Evolutionary conservation across 2,329 filamentous ascomycete genomes (phyloP).

Genomic region (Fusarium fujikuroi): DNA sequence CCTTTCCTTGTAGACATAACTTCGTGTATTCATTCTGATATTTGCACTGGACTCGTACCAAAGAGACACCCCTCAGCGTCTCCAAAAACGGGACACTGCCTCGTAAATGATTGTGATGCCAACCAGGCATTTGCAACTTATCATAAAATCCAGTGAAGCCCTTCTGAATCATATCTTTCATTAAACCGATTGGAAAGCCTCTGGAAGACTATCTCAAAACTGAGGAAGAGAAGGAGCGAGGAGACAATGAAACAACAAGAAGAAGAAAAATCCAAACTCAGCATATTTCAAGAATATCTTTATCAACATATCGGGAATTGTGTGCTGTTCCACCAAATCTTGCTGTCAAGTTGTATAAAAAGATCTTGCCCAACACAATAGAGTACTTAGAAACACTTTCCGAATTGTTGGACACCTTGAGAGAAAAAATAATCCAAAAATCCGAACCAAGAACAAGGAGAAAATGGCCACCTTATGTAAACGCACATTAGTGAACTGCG

Average conservation of each 20-base stretch:
- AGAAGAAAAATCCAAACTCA: background rate
- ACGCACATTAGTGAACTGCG: background rate
- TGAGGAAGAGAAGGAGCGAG: background rate
- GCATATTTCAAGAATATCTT: constrained; percentile 14
- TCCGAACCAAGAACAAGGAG: constrained; percentile 3
- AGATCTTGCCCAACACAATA: constrained; percentile 8
- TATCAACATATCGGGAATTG: constrained; percentile 14
- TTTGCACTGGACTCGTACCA: background rate
- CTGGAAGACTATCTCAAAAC: background rate
- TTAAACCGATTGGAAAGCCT: background rate
- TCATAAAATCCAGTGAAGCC: background rate
- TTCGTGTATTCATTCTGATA: background rate
- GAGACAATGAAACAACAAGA: background rate
- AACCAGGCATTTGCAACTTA: background rate
- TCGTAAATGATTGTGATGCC: background rate
- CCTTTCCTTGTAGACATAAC: background rate
- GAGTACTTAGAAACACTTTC: background rate
- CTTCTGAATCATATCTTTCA: background rate
- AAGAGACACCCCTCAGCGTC: background rate
- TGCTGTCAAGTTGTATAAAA: constrained; percentile 17
- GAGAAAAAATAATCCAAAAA: background rate
- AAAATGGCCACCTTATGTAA: constrained; percentile 18
- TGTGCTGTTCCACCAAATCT: constrained; percentile 42
- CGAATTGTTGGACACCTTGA: background rate
- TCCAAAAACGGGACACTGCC: background rate